These are phyloP conservation scores for Sporothrix sp. DNA, from an alignment of 2,329 filamentous ascomycete genomes.

Conservation along the genomic window DNA sequence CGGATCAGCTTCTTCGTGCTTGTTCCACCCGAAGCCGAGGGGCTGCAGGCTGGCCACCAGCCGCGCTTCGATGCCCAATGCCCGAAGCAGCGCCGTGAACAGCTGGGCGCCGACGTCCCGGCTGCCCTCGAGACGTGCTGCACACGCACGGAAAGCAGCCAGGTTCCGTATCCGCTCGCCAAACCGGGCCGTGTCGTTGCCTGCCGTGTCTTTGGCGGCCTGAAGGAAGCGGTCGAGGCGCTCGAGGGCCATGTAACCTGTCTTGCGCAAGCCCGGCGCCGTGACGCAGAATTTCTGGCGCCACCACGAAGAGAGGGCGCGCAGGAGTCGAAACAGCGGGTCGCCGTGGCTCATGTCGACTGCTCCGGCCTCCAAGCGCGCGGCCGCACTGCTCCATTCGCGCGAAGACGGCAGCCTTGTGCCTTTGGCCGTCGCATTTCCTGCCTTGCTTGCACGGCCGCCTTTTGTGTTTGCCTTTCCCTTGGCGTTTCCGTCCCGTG, in stretches of 20 bases:
- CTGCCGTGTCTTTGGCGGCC: constrained; percentile 42
- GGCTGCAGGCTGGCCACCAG: constrained; percentile 80
- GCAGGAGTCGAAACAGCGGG: constrained; percentile 67
- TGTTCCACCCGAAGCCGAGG: constrained; percentile 83
- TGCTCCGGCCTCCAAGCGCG: constrained; percentile 57
- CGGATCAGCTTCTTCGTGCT: constrained; percentile 63
- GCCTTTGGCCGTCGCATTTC: no score
- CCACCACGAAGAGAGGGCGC: constrained; percentile 76
- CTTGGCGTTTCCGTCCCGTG: constrained; percentile 23
- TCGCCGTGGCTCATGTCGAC: constrained; percentile 77
- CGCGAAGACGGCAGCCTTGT: constrained; percentile 21
- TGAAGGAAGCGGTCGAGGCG: constrained; percentile 64
- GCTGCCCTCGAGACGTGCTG: constrained; percentile 65
- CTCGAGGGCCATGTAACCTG: constrained; percentile 74
- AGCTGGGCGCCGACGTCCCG: constrained; percentile 82
- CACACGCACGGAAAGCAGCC: constrained; percentile 57
- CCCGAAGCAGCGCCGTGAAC: constrained; percentile 76
- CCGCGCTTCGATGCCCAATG: constrained; percentile 69
- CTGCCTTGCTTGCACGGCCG: no score
- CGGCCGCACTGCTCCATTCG: constrained; percentile 63
- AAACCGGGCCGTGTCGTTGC: constrained; percentile 41
- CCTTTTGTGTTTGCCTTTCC: no score
- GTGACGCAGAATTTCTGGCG: constrained; percentile 71
- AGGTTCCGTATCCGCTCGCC: constrained; percentile 66
- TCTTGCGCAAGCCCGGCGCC: constrained; percentile 74